Conservation (phyloP, 2,329 filamentous ascomycete genomes). For the Xylaria sp. region DNA sequence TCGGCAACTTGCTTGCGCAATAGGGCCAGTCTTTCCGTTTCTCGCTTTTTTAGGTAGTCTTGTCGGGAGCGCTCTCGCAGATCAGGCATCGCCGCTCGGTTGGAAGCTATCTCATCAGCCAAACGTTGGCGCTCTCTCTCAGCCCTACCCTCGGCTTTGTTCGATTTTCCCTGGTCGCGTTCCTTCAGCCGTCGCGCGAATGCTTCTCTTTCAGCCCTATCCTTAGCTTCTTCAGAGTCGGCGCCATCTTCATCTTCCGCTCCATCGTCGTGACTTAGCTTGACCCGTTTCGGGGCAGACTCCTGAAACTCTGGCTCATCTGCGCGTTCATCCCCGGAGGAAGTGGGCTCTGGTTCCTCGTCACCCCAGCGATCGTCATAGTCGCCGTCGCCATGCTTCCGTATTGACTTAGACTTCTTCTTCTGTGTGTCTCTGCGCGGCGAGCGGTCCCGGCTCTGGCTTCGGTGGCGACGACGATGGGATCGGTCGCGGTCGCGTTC, state of each 20-base stretch:
- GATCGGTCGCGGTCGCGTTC: constrained; percentile 28
- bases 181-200: constrained; percentile 80
- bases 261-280: constrained; percentile 68
- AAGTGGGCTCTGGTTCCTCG: constrained; percentile 68
- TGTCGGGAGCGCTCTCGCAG: constrained; percentile 86
- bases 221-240: constrained; percentile 71
- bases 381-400: constrained; percentile 59
- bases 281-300: constrained; percentile 76
- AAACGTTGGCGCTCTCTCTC: constrained; percentile 70
- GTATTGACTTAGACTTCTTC: constrained; percentile 56
- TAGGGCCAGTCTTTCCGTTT: constrained; percentile 85
- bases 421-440: constrained; percentile 45
- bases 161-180: constrained; percentile 76
- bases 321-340: constrained; percentile 61
- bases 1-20: constrained; percentile 90
- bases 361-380: constrained; percentile 87
- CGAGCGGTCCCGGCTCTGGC: constrained; percentile 44
- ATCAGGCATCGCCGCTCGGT: constrained; percentile 79
- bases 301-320: constrained; percentile 71
- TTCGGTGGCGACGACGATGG: constrained; percentile 39
- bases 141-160: constrained; percentile 70
- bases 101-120: constrained; percentile 74
- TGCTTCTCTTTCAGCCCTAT: constrained; percentile 80
- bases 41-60: constrained; percentile 92
- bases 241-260: constrained; percentile 56